These are phyloP conservation scores for Capsaspora owczarzaki DNA, from an alignment of 78 protist genomes.

Conservation along the genomic window DNA sequence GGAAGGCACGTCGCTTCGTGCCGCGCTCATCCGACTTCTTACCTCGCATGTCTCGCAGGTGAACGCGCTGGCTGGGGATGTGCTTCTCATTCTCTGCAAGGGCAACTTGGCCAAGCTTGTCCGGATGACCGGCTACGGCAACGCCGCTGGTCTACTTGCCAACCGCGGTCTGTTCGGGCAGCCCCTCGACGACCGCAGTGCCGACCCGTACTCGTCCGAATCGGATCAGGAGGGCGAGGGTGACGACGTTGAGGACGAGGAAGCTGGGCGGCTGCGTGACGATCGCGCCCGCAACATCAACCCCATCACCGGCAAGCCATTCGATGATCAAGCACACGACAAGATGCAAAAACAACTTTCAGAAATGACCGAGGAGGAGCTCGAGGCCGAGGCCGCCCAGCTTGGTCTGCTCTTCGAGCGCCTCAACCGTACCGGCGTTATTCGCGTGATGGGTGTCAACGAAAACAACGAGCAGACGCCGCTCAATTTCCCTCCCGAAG, in stretches of 20 bases:
- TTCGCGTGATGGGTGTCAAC: slow-evolving; percentile 12
- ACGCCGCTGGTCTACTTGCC: slow-evolving; percentile 20
- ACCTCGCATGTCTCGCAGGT: no score
- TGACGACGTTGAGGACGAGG: background rate
- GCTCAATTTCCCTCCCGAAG: no score
- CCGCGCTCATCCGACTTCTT: no score
- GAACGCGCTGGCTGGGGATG: no score
- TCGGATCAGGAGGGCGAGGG: background rate
- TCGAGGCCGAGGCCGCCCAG: slow-evolving; percentile 19
- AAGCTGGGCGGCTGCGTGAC: background rate
- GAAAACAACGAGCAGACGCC: background rate
- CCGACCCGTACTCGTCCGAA: background rate
- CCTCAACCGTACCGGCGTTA: background rate
- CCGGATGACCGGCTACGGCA: slow-evolving; percentile 8
- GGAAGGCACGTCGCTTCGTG: no score
- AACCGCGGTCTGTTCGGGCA: background rate
- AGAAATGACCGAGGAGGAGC: slow-evolving; percentile 22
- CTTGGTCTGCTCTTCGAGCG: slow-evolving; percentile 14
- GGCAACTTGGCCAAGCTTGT: background rate
- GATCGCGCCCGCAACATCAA: background rate
- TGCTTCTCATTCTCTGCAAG: slow-evolving; percentile 8
- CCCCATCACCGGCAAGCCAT: slow-evolving; percentile 12
- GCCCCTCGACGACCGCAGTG: background rate
- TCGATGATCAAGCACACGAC: no score
- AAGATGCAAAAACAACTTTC: background rate